Conservation (phyloP, 2,329 filamentous ascomycete species). For the Chrysosphaeria jannelii region DNA sequence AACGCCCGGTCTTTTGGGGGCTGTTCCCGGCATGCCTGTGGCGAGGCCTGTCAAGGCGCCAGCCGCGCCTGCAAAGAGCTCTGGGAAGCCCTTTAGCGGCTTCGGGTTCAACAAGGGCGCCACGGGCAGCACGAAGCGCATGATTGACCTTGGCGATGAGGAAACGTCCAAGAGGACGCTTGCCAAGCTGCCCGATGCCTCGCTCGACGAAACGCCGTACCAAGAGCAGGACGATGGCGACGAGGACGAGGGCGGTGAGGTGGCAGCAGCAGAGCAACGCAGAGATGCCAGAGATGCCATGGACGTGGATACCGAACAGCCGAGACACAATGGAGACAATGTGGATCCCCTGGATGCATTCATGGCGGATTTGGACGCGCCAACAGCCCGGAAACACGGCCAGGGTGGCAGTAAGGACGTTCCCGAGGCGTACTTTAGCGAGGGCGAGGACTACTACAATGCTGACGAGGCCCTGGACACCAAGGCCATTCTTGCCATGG, state of each 20-base stretch:
- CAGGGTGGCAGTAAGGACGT: conserved; percentile 10
- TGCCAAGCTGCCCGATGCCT: conserved; percentile 58
- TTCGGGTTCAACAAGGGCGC: conserved; percentile 43
- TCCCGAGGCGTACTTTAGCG: conserved; percentile 66
- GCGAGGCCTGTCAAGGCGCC: not conserved
- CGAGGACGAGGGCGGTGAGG: conserved; percentile 16
- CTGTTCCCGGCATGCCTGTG: conserved; percentile 9
- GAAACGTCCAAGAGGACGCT: conserved; percentile 67
- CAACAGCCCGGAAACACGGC: conserved; percentile 18
- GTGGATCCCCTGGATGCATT: conserved; percentile 89
- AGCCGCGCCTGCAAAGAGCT: conserved; percentile 1
- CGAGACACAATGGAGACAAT: no score
- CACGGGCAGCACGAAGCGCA: conserved; percentile 30
- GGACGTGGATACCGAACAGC: conserved; percentile 27
- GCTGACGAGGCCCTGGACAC: conserved; percentile 17
- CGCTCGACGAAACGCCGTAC: conserved; percentile 30
- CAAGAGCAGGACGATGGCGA: conserved; percentile 37
- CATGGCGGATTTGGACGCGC: conserved; percentile 38
- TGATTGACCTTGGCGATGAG: conserved; percentile 66
- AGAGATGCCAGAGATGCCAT: not conserved
- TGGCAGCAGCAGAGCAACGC: conserved; percentile 8
- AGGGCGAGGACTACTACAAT: conserved; percentile 43
- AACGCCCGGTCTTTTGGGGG: conserved; percentile 20
- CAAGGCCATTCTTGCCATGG: conserved; percentile 19
- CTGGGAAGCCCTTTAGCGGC: conserved; percentile 37